Evolutionary conservation across 106 monocot species (phyloP).

Genomic region (Dioscorea alata): DNA sequence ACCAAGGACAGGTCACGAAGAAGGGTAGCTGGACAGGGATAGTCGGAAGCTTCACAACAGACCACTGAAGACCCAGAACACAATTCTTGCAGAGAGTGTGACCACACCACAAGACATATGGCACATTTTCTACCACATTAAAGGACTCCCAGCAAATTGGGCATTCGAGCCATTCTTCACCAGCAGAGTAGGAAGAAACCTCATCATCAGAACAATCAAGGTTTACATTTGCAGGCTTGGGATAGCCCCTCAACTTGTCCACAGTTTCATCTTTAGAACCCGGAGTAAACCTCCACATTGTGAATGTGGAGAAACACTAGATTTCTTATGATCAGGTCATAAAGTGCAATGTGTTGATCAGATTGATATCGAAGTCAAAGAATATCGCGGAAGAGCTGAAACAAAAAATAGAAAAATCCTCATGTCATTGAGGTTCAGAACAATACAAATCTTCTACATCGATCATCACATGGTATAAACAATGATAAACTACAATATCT

Average conservation of each 20-base stretch:
- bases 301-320: not conserved
- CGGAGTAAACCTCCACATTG: conserved; percentile 37
- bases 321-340: too few relatives aligned
- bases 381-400: too few relatives aligned
- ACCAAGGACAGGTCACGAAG: conserved; percentile 49
- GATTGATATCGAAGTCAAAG: too few relatives aligned
- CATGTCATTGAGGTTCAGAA: too few relatives aligned
- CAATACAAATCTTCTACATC: too few relatives aligned
- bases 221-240: conserved; percentile 13
- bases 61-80: conserved; percentile 39
- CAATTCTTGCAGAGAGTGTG: conserved; percentile 54
- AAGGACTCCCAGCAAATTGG: conserved; percentile 52
- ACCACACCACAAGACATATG: conserved; percentile 47
- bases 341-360: too few relatives aligned
- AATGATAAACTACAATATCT: too few relatives aligned
- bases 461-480: too few relatives aligned
- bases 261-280: conserved; percentile 20
- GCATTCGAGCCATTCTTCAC: conserved; percentile 47
- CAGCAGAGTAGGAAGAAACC: conserved; percentile 34
- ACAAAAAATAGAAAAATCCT: too few relatives aligned
- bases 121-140: conserved; percentile 36
- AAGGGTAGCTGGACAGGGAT: conserved; percentile 34
- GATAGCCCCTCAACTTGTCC: not conserved
- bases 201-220: conserved; percentile 56
- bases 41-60: conserved; percentile 31